Percentiles rank a stretch among this genome's conserved stretches.
These are phyloP conservation scores for Nemania diffusa DNA, from an alignment of 2,329 filamentous ascomycete species.

Conservation along the genomic window DNA sequence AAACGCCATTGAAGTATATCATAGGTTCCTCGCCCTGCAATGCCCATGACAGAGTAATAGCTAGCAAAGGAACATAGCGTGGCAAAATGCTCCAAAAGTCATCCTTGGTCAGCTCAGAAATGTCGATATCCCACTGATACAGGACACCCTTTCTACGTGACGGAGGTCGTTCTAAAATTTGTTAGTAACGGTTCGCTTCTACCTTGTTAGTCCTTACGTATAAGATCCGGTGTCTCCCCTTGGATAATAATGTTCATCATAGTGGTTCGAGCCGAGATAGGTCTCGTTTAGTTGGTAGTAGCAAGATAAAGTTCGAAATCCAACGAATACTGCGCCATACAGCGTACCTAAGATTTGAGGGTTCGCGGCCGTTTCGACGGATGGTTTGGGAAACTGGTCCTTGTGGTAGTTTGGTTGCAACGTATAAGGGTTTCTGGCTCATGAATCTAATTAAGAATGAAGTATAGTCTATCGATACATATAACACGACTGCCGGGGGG, in stretches of 20 bases:
- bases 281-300: background rate
- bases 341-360: background rate
- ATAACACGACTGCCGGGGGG: background rate
- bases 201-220: background rate
- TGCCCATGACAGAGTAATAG: background rate
- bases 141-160: background rate
- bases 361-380: no score
- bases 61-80: background rate
- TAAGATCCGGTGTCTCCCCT: background rate
- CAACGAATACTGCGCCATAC: background rate
- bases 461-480: no score
- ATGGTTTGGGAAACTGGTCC: no score
- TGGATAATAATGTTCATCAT: constrained; percentile 1
- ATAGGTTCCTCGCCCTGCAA: background rate
- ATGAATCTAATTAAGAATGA: no score
- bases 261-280: background rate
- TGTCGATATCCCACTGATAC: constrained; percentile 7
- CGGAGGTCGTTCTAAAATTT: background rate
- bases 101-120: background rate
- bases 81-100: background rate
- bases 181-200: background rate
- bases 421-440: no score
- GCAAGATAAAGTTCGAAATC: background rate
- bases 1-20: background rate
- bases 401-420: no score